These are phyloP conservation scores for Cordyceps tenuipes DNA, from an alignment of 2,329 filamentous ascomycete genomes.

Conservation along the genomic window DNA sequence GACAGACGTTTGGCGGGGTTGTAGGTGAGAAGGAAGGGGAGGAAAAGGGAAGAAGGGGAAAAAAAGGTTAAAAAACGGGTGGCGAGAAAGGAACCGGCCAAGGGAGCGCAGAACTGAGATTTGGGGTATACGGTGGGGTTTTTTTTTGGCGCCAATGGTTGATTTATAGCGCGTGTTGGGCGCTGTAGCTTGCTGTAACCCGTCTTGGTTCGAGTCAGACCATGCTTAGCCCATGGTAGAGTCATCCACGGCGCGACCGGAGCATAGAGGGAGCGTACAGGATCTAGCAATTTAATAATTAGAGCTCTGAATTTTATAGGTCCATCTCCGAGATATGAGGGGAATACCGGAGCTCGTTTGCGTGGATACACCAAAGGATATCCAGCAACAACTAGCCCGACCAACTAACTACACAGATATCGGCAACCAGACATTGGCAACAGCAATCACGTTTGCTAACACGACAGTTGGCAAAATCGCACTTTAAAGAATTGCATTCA, in stretches of 20 bases:
- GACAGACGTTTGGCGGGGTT: neutral
- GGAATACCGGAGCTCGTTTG: too few relatives aligned
- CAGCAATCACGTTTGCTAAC: too few relatives aligned
- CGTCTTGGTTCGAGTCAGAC: neutral
- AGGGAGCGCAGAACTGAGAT: neutral
- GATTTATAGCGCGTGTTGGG: neutral
- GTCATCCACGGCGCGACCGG: neutral
- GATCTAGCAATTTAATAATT: neutral
- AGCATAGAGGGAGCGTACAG: neutral
- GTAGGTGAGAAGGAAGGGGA: conserved; percentile 13
- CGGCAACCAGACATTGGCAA: too few relatives aligned
- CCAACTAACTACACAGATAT: too few relatives aligned
- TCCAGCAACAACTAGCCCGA: too few relatives aligned
- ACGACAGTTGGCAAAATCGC: too few relatives aligned
- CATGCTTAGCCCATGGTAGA: neutral
- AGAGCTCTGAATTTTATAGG: neutral
- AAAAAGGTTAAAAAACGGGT: conserved; percentile 10
- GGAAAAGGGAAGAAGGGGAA: conserved; percentile 1
- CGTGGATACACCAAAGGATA: too few relatives aligned
- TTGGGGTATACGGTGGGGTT: neutral
- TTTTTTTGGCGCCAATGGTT: neutral
- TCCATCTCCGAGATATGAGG: too few relatives aligned
- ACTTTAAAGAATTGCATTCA: neutral
- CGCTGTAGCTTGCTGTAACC: neutral
- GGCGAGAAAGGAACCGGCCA: neutral